Base-by-base conservation (phyloP, 192 early-diverging fungal species). In the Tieghemiomyces parasiticus region DNA sequence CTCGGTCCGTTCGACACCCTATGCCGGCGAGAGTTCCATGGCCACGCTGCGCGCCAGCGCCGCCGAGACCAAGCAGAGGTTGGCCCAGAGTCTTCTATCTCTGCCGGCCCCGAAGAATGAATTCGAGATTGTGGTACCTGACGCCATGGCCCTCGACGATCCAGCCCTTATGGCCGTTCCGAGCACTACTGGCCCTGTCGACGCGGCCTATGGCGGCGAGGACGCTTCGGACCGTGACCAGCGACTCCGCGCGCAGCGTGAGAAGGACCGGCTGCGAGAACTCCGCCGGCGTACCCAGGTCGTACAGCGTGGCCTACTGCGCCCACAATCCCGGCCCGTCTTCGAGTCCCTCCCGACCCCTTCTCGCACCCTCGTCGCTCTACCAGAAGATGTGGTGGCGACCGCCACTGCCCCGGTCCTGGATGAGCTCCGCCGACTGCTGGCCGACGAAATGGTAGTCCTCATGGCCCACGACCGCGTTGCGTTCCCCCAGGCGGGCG, bases 101-200 rank as follows among this genome's bases (percentile, higher is more conserved):
- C 70, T 99, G 19, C 95, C 95, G 1, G 74, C 78, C 59, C 95
- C 95, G 44, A 86, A 85, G 47, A 96, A 95, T 66, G 89, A 94
- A 61, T 93, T 93, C 69, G 88, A 92, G 59, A 81, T 98, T 58
- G 82, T 88, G 13, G 67, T 94, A 24, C 63, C 58, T 13, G 69
- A 75, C 8, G 66, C 66, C n/a, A 9, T 13, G 16, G 2, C 32
- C 54, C 9, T 12, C 9, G 71, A 64, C n/a, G 63, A 47, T 30
- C 59, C 63, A 14, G 60, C 34, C 13, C 3, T 46, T 38, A 32
- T 51, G 63, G 26, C 47, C 59, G 70, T 30, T 34, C n/a, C n/a
- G n/a, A n/a, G n/a, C n/a, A n/a, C n/a, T n/a, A n/a, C n/a, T n/a
- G n/a, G n/a, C n/a, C n/a, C n/a, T n/a, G n/a, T n/a, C n/a, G n/a